A percentile compares a stretch with the other conserved stretches of the same genome.
These are phyloP conservation scores for Baeospora myosura DNA, from an alignment of 1,284 basidiomycete species.

Conservation along the genomic window DNA sequence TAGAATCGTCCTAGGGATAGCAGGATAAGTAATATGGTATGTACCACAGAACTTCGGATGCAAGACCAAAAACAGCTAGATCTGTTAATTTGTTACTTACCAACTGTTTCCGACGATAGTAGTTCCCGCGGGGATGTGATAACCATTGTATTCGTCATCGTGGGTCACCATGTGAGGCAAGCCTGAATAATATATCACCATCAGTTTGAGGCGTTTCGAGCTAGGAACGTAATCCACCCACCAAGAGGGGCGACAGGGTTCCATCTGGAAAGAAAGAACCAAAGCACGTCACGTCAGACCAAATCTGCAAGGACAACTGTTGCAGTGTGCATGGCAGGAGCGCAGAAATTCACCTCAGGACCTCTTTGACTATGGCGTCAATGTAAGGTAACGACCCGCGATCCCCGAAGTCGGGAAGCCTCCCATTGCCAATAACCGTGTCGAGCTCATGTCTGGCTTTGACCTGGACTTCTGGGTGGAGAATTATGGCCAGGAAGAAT, in stretches of 20 bases:
- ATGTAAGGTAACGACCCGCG: constrained; percentile 36
- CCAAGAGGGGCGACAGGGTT: constrained; percentile 44
- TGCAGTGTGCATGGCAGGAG: background rate
- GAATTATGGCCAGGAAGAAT: constrained; percentile 42
- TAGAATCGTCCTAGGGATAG: constrained; percentile 13
- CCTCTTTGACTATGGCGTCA: constrained; percentile 39
- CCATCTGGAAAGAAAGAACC: constrained; percentile 27
- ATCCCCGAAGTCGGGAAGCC: constrained; percentile 41
- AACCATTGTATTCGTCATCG: constrained; percentile 28
- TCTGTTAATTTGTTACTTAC: constrained; percentile 18
- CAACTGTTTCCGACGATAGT: constrained; percentile 31
- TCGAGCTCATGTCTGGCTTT: constrained; percentile 42
- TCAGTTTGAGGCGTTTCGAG: background rate
- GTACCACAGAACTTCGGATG: background rate
- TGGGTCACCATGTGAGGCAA: constrained; percentile 37
- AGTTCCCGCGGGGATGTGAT: constrained; percentile 34
- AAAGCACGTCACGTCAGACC: background rate
- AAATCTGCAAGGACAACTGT: background rate
- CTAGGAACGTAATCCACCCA: constrained; percentile 17
- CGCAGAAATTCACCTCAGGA: constrained; percentile 28
- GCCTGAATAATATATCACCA: constrained; percentile 19
- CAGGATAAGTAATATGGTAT: background rate
- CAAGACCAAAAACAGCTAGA: constrained; percentile 2
- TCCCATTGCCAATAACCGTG: constrained; percentile 29
- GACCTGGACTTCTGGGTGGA: constrained; percentile 37